phyloP scores from a whole-genome alignment of 1,284 basidiomycete species.

The Cystobasidium slooffiae region DNA sequence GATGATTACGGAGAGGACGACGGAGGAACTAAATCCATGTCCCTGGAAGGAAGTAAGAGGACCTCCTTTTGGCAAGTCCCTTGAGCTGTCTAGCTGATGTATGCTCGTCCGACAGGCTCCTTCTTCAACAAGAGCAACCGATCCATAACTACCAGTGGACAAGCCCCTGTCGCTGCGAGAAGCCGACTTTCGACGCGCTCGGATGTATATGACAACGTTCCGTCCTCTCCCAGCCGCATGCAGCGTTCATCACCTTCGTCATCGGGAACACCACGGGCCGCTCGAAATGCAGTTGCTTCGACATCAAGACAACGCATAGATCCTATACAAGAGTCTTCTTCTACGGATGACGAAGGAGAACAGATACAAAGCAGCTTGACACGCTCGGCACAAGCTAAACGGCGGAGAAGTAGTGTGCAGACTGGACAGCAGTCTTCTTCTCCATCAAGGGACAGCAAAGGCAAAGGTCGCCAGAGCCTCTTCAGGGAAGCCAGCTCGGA shows the following conservation, averaged over 20 bases:
- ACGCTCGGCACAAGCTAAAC: slow-evolving; percentile 27
- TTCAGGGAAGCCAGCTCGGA: slow-evolving; percentile 28
- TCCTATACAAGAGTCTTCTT: not conserved
- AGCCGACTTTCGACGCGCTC: not conserved
- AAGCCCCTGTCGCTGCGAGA: not conserved
- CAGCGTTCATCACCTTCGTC: not conserved
- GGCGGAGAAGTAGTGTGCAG: slow-evolving; percentile 9
- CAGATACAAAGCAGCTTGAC: slow-evolving; percentile 31
- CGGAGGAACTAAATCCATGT: slow-evolving; percentile 60
- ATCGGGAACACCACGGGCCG: not conserved
- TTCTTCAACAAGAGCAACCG: slow-evolving; percentile 27
- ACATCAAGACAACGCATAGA: slow-evolving; percentile 13
- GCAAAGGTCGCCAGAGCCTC: slow-evolving; percentile 14
- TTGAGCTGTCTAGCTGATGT: not conserved
- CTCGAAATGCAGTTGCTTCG: slow-evolving; percentile 13
- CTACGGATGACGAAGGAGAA: slow-evolving; percentile 34
- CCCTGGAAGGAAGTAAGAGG: slow-evolving; percentile 55
- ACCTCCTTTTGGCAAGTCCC: slow-evolving; percentile 28
- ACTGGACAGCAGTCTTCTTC: slow-evolving; percentile 2
- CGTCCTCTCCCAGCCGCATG: slow-evolving; percentile 1
- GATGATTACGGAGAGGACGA: slow-evolving; percentile 64
- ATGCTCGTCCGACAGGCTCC: slow-evolving; percentile 8
- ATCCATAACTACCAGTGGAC: not conserved
- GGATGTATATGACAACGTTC: slow-evolving; percentile 7
- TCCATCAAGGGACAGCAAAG: slow-evolving; percentile 4